These are phyloP conservation scores for Citrus reticulata DNA, from an alignment of 345 rosid genomes.

Conservation along the genomic window DNA sequence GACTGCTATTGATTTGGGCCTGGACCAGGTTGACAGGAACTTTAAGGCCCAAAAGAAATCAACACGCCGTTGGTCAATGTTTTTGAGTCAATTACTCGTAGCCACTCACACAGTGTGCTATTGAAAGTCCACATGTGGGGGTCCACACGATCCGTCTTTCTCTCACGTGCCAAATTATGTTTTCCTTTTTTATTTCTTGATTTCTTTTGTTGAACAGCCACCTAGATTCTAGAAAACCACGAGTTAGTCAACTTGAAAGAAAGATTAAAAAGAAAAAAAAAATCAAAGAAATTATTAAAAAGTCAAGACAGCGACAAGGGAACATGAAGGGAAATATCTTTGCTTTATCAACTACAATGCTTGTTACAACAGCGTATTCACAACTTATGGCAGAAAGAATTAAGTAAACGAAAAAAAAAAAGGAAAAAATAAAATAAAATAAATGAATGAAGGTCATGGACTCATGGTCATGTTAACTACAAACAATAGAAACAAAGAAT, in stretches of 20 bases:
- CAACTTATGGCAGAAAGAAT: neutral
- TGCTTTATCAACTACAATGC: neutral
- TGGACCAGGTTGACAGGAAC: neutral
- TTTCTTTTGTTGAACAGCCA: neutral
- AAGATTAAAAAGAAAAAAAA: neutral
- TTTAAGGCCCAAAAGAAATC: too few species aligned
- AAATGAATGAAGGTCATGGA: neutral
- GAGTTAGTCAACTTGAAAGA: neutral
- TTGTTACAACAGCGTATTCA: neutral
- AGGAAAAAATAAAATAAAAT: too few species aligned
- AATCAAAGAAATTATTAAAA: neutral
- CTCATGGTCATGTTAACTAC: neutral
- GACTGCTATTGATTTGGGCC: neutral
- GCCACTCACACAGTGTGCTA: neutral
- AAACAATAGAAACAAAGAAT: constrained; percentile 11
- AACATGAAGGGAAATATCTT: neutral
- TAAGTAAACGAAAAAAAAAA: neutral
- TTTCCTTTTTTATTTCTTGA: neutral
- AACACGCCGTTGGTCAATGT: neutral
- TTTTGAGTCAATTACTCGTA: neutral
- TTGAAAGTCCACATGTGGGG: neutral
- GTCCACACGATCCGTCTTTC: neutral
- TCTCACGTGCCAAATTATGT: neutral
- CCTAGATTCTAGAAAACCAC: neutral
- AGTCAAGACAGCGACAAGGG: neutral